Conservation (phyloP, 768 basidiomycete genomes). For the Agrocybe praecox region DNA sequence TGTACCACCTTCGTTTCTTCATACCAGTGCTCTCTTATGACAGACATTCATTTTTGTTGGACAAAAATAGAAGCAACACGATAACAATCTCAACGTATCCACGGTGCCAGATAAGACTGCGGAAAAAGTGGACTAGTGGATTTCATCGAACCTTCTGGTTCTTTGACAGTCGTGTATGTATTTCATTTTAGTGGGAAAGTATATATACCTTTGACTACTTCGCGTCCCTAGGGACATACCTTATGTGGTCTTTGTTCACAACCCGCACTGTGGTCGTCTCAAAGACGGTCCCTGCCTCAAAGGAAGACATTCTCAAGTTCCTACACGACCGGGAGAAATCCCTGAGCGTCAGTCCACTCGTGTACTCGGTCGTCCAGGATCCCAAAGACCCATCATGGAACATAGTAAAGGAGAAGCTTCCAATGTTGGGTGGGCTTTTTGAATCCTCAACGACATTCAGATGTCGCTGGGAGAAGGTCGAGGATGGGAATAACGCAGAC, state of each 20-base stretch:
- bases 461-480: constrained; percentile 11
- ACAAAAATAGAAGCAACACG: too few species aligned
- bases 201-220: background rate
- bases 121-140: too few species aligned
- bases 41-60: too few species aligned
- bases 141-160: too few species aligned
- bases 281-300: constrained; percentile 24
- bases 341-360: constrained; percentile 31
- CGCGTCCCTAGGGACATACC: background rate
- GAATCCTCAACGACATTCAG: constrained; percentile 27
- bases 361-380: constrained; percentile 25
- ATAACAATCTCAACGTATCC: too few species aligned
- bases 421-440: constrained; percentile 23
- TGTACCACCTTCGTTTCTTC: too few species aligned
- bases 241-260: constrained; percentile 34
- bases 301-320: constrained; percentile 22
- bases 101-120: too few species aligned
- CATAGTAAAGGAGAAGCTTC: constrained; percentile 30
- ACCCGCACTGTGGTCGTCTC: constrained; percentile 24
- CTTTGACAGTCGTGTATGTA: too few species aligned
- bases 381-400: constrained; percentile 26
- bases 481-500: constrained; percentile 18
- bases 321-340: constrained; percentile 34
- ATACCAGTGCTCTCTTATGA: too few species aligned
- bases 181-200: too few species aligned